A percentile compares a stretch with the other conserved stretches of the same genome.
These are phyloP conservation scores for Suillus placidus DNA, from an alignment of 768 basidiomycete species.

Conservation along the genomic window DNA sequence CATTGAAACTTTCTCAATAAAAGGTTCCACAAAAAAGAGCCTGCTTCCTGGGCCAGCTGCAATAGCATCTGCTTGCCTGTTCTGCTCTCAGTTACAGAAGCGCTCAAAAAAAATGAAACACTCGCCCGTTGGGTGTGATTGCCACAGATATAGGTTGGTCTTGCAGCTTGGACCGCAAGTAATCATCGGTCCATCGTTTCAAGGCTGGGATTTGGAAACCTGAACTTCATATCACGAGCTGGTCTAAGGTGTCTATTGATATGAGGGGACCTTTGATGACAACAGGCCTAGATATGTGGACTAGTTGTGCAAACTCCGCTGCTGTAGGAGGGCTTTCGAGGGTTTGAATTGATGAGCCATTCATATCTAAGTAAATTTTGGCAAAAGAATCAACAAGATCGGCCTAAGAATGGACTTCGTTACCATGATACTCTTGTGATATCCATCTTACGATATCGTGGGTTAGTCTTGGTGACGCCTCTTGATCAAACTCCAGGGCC, in stretches of 20 bases:
- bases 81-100: background rate
- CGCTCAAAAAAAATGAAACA: background rate
- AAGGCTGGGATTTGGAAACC: slow-evolving; percentile 51
- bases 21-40: slow-evolving; percentile 78
- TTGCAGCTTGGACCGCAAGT: slow-evolving; percentile 60
- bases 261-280: slow-evolving; percentile 62
- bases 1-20: slow-evolving; percentile 70
- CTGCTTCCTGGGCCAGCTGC: slow-evolving; percentile 51
- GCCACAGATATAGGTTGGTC: slow-evolving; percentile 66
- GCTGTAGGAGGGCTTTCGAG: slow-evolving; percentile 61
- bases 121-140: slow-evolving; percentile 83
- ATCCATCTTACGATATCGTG: slow-evolving; percentile 36
- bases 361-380: slow-evolving; percentile 48
- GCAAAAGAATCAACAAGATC: background rate
- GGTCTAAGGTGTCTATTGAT: background rate
- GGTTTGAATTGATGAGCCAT: slow-evolving; percentile 53
- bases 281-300: slow-evolving; percentile 71
- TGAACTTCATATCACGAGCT: slow-evolving; percentile 27
- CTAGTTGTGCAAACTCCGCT: slow-evolving; percentile 68
- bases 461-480: slow-evolving; percentile 3
- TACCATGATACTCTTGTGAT: slow-evolving; percentile 41
- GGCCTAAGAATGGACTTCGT: background rate
- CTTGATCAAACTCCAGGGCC: background rate
- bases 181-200: slow-evolving; percentile 66
- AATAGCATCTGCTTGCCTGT: slow-evolving; percentile 78